Base-by-base conservation (phyloP, 495 filamentous ascomycete species). In the Lepidopterella palustris region DNA sequence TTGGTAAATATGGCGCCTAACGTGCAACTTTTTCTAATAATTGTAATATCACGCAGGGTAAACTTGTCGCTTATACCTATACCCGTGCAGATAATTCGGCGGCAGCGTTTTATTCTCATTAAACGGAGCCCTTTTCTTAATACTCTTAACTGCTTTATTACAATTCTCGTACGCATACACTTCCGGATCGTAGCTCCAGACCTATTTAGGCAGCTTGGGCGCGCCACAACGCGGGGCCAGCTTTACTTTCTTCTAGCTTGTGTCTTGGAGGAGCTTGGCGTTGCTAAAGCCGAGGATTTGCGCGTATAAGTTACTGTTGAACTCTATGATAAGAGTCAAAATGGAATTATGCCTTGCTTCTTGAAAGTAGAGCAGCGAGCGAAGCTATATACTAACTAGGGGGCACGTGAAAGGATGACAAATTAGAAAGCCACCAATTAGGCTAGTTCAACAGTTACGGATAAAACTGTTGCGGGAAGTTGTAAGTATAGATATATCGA, bases 131-230 rank as follows among this genome's bases (percentile, higher is more conserved):
- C 57, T 58, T 35, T 61, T 61, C 40, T 64, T 61, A 23, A 68
- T 55, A 15, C 51, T 59, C 50, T 64, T 50, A 10, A 62, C 61
- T 9, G 74, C 75, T 58, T 75, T 71, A 42, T 66, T 68, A 45
- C 80, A 84, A 48, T 81, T 76, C 55, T 80, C 75, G 52, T 82
- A 79, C 5, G 77, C 76, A 63, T 84, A 83, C 55, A 68, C 69
- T 73, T 88, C 84, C 15, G 82, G 77, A 59, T 88, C 85, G 68
- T 84, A 83, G 21, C 71, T 74, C 49, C 82, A 71, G 31, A 88
- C 62, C 84, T 83, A 87, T 62, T 76, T 78, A 55, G 81, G 83
- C 49, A 80, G 74, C 31, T 77, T 71, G 45, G 81, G 69, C 35
- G 79, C 76, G 50, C 85, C 77, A 47, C 73, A 76, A 57, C 81